Percentiles rank a stretch among this genome's conserved stretches.
phyloP scores from a whole-genome alignment of 345 rosid species.

The Ceriops tagal region DNA sequence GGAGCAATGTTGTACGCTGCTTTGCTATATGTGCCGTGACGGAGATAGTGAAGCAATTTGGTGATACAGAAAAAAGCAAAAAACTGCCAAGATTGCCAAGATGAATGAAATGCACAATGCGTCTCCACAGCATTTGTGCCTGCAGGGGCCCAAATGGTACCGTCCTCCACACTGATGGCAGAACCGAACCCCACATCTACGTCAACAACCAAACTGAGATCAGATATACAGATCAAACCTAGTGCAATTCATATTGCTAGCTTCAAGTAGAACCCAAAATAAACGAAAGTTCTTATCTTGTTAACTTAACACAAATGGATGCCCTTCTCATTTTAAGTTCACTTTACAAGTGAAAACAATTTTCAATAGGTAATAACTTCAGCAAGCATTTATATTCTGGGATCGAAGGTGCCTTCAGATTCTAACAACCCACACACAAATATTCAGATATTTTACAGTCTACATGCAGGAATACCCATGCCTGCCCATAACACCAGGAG shows the following conservation, averaged over 20 bases:
- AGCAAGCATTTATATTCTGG: background rate
- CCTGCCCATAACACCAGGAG: too few relatives aligned
- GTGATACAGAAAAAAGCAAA: conserved; percentile 4
- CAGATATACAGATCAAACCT: background rate
- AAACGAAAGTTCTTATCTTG: background rate
- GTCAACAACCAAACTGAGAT: background rate
- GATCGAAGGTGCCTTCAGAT: too few relatives aligned
- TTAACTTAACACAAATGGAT: background rate
- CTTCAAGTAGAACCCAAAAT: background rate
- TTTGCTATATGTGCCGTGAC: background rate
- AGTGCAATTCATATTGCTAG: background rate
- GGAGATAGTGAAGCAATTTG: background rate
- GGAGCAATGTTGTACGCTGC: background rate
- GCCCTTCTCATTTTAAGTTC: background rate
- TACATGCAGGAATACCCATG: too few relatives aligned
- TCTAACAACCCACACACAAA: too few relatives aligned
- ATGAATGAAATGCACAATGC: background rate
- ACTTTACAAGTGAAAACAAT: background rate
- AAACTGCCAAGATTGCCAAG: background rate
- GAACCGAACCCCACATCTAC: conserved; percentile 28
- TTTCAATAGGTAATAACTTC: background rate
- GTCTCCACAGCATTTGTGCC: conserved; percentile 18
- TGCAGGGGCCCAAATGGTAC: conserved; percentile 21
- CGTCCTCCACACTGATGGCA: conserved; percentile 30
- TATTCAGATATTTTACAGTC: too few relatives aligned